These are phyloP conservation scores for Exsudoporus frostii DNA, from an alignment of 768 basidiomycete species.

Conservation along the genomic window DNA sequence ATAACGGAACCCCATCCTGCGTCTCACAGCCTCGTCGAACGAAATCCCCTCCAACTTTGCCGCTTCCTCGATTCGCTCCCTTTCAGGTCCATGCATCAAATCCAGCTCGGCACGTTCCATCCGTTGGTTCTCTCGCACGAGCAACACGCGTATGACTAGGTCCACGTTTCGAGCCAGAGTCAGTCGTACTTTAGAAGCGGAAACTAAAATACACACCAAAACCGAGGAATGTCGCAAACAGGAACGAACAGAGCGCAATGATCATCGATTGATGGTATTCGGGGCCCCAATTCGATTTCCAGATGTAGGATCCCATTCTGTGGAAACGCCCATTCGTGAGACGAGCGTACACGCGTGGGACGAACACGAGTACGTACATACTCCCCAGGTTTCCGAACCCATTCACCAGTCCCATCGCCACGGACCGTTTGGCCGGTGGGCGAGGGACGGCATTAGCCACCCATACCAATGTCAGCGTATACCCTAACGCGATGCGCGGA, in stretches of 20 bases:
- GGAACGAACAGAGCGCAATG: slow-evolving; percentile 42
- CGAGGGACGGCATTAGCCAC: slow-evolving; percentile 58
- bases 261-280: slow-evolving; percentile 61
- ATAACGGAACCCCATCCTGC: slow-evolving; percentile 57
- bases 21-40: slow-evolving; percentile 57
- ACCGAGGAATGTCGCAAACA: slow-evolving; percentile 32
- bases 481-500: slow-evolving; percentile 24
- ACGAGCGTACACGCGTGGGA: not conserved
- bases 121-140: slow-evolving; percentile 48
- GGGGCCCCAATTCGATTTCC: slow-evolving; percentile 60
- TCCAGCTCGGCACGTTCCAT: slow-evolving; percentile 49
- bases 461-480: slow-evolving; percentile 53
- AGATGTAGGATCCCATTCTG: slow-evolving; percentile 61
- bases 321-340: not conserved
- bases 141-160: slow-evolving; percentile 40
- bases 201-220: slow-evolving; percentile 29
- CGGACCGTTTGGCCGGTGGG: slow-evolving; percentile 52
- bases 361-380: slow-evolving; percentile 38
- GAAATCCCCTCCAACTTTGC: slow-evolving; percentile 57
- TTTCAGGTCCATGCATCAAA: slow-evolving; percentile 42
- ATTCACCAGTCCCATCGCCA: slow-evolving; percentile 61
- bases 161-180: not conserved
- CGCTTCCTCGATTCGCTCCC: slow-evolving; percentile 53
- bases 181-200: not conserved
- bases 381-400: slow-evolving; percentile 58